Conservation (phyloP, 2,329 filamentous ascomycete species). For the Aspergillus jensenii region DNA sequence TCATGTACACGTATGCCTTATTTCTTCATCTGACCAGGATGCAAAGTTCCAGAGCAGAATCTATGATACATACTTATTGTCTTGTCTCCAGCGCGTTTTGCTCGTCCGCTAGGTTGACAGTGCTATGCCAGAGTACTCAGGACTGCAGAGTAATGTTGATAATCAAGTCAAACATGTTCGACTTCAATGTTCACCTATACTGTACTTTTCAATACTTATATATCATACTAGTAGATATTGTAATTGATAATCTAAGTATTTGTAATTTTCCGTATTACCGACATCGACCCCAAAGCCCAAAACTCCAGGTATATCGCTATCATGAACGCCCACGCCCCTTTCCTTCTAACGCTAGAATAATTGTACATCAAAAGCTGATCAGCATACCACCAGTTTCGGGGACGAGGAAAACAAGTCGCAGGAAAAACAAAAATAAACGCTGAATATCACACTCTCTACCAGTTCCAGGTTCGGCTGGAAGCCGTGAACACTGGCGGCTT, state of each 20-base stretch:
- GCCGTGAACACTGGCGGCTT: constrained; percentile 95
- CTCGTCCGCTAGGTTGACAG: neutral
- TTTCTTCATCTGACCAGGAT: neutral
- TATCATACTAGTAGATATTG: neutral
- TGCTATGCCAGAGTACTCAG: neutral
- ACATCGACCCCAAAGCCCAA: neutral
- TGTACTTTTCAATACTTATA: neutral
- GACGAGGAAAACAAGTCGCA: constrained; percentile 2
- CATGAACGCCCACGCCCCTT: constrained; percentile 6
- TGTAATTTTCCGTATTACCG: neutral
- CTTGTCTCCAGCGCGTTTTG: neutral
- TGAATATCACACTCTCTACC: constrained; percentile 54
- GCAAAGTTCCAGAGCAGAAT: neutral
- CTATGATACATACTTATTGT: neutral
- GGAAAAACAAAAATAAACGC: neutral
- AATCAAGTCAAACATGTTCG: neutral
- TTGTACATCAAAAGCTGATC: neutral
- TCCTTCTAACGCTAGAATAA: constrained; percentile 6
- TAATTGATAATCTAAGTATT: neutral
- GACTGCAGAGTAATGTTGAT: neutral
- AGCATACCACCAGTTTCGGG: neutral
- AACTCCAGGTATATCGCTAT: constrained; percentile 9
- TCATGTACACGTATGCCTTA: neutral
- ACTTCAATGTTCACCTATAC: neutral
- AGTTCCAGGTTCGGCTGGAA: constrained; percentile 89